Evolutionary conservation across 768 basidiomycete genomes (phyloP), one percentile per base, ranked within the genome.

Genomic region (Suillus spraguei): DNA sequence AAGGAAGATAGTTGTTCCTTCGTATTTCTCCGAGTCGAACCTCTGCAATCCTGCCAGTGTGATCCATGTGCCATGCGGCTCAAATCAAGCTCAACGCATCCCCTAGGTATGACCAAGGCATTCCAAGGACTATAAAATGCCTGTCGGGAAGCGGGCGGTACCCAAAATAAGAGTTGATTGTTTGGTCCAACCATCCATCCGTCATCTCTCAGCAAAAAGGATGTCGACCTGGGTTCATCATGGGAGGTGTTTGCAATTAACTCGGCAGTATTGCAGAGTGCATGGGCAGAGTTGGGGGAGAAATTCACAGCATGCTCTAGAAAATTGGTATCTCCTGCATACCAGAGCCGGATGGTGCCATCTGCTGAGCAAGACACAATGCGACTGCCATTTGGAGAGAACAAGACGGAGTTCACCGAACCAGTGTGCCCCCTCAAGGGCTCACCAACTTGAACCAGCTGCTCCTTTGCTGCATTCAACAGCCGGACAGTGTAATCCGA

Each of bases 11-110:
- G 14, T 16, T 14, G 49, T 9, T 50, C 49, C 49, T 28, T 50
- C 24, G 24, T 50, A 50, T 5, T 50, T 50, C 24, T 50, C 49
- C 49, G 49, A 28, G 49, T 28, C 2, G 49, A 24, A 50, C 24
- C 16, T 50, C 2, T 32, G 32, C 60, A 61, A 17, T 61, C 5
- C 5, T 38, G 14, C 60, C 60, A 61, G 3, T 6, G 10, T 14
- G 36, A 4, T 14, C 52, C 60, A 58, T 61, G 60, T 39, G 41
- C 60, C 60, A 61, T 61, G 7, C 42, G 35, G 24, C 60, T 61
- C 32, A 20, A 50, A 54, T 61, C 53, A 38, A 61, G 54, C 35
- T 58, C 52, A 24, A 61, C 53, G 41, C 16, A 20, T 39, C 60
- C 60, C 5, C 14, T 39, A n/a, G 52, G 36, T 7, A 61, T 61